phyloP scores from a whole-genome alignment of 2,329 filamentous ascomycete species.

The Colletotrichum limetticola region DNA sequence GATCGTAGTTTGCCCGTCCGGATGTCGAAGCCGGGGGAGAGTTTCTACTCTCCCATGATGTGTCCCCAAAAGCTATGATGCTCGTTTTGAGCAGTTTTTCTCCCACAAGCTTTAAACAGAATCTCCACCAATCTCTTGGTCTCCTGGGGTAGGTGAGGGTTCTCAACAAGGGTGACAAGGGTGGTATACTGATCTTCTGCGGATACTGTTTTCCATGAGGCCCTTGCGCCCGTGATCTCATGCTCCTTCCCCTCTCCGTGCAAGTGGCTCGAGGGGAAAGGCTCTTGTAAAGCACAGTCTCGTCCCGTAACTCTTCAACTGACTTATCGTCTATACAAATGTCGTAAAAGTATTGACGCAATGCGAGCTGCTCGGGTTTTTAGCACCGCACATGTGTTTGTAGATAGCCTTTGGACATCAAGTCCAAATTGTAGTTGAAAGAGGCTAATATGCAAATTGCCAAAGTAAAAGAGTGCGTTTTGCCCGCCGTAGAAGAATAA shows the following conservation, averaged over 20 bases:
- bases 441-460: not conserved
- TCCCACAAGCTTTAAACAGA: not conserved
- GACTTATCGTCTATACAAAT: not conserved
- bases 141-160: not conserved
- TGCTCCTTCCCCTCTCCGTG: not conserved
- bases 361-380: not conserved
- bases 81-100: not conserved
- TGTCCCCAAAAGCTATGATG: not conserved
- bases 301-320: not conserved
- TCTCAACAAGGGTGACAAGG: not conserved
- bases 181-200: too few species aligned
- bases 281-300: not conserved
- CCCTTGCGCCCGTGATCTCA: not conserved
- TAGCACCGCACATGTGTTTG: not conserved
- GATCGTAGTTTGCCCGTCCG: not conserved
- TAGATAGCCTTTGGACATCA: not conserved
- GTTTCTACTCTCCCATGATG: not conserved
- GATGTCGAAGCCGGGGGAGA: not conserved
- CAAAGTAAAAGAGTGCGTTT: not conserved
- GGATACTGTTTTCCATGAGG: not conserved
- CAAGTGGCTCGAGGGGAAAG: not conserved
- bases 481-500: not conserved
- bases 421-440: too few species aligned
- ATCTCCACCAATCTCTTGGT: not conserved
- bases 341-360: not conserved